Evolutionary conservation across 2,329 filamentous ascomycete species (phyloP).

Genomic region (Pyrenophora graminea): DNA sequence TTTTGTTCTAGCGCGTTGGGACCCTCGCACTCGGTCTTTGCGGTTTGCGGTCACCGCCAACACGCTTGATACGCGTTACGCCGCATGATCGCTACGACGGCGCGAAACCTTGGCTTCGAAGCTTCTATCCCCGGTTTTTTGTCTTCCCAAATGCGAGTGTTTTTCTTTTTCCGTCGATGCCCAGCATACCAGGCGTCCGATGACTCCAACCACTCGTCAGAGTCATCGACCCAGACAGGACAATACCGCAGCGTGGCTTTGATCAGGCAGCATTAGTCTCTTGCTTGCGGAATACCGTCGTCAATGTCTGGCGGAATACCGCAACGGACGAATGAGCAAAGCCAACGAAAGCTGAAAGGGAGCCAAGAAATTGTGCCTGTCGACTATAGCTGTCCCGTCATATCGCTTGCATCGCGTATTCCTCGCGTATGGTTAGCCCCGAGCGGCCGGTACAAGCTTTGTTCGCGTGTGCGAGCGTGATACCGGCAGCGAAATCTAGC

Average conservation of each 20-base stretch:
- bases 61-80: constrained; percentile 2
- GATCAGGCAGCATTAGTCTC: constrained; percentile 9
- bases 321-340: not conserved
- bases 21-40: not conserved
- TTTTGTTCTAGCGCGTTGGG: not conserved
- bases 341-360: not conserved
- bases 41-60: not conserved
- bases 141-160: not conserved
- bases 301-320: not conserved
- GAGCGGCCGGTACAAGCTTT: constrained; percentile 4
- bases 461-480: not conserved
- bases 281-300: not conserved
- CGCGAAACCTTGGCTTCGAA: not conserved
- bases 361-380: no score
- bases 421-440: not conserved
- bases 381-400: not conserved
- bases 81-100: constrained; percentile 4
- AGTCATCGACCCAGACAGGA: constrained; percentile 6
- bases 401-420: not conserved
- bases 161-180: not conserved
- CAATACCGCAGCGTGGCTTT: not conserved
- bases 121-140: not conserved
- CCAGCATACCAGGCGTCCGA: not conserved
- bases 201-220: constrained; percentile 4
- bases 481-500: constrained; percentile 6